phyloP scores from a whole-genome alignment of 163 green algal species.

The Coccomyxa subellipsoidea region DNA sequence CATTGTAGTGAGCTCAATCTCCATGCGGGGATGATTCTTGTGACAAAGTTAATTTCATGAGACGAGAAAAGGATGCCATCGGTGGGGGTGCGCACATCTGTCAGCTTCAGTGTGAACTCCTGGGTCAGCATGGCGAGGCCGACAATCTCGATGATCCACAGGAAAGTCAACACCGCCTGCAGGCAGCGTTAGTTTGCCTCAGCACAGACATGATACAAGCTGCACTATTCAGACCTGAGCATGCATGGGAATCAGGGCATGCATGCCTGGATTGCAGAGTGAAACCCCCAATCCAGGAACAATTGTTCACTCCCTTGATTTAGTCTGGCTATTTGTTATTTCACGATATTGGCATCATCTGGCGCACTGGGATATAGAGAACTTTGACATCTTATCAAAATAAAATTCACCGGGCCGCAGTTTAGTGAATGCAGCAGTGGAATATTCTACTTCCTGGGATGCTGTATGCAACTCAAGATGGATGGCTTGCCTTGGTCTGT shows the following conservation, averaged over 20 bases:
- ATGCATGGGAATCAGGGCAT: neutral
- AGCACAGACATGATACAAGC: too few relatives aligned
- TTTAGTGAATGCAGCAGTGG: too few relatives aligned
- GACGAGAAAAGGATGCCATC: neutral
- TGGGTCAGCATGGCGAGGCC: neutral
- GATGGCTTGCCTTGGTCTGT: neutral
- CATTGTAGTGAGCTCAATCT: too few relatives aligned
- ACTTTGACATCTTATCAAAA: too few relatives aligned
- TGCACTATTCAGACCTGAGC: too few relatives aligned
- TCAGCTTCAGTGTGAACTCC: neutral
- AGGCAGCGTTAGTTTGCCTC: too few relatives aligned
- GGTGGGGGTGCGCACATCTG: neutral
- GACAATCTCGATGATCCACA: neutral
- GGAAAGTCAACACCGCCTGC: neutral
- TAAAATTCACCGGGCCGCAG: too few relatives aligned
- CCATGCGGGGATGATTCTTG: too few relatives aligned
- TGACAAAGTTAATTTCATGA: neutral
- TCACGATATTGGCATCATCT: neutral
- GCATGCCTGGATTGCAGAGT: neutral
- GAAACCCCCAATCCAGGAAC: neutral
- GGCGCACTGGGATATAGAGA: too few relatives aligned
- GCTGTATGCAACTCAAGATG: neutral
- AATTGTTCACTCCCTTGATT: neutral
- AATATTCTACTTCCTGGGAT: too few relatives aligned
- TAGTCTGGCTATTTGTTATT: neutral